phyloP scores from a whole-genome alignment of 805 yeast genomes.

The Starmerella bacillaris region DNA sequence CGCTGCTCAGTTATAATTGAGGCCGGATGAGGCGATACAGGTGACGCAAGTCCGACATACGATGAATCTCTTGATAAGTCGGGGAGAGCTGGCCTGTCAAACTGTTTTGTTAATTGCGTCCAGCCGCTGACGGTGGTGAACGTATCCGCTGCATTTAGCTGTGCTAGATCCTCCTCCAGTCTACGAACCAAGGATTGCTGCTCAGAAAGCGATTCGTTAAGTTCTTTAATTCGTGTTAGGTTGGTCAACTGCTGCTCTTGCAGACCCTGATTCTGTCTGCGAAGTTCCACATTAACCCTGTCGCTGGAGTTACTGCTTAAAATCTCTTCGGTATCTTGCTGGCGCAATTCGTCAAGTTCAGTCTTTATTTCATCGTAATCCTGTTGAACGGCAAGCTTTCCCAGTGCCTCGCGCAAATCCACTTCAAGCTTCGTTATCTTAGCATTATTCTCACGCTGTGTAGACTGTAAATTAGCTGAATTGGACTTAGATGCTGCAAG shows the following conservation, averaged over 20 bases:
- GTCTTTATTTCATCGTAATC: conserved; percentile 63
- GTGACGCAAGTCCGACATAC: not conserved
- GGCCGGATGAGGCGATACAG: conserved; percentile 31
- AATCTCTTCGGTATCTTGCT: conserved; percentile 25
- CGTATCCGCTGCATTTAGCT: conserved; percentile 15
- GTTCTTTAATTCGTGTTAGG: conserved; percentile 26
- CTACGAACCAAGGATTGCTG: conserved; percentile 35
- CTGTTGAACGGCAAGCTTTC: conserved; percentile 10
- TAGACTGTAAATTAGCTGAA: conserved; percentile 2
- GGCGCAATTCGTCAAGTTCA: conserved; percentile 39
- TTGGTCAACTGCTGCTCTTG: conserved; percentile 6
- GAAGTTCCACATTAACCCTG: conserved; percentile 1
- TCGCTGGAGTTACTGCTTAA: not conserved
- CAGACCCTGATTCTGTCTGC: conserved; percentile 6
- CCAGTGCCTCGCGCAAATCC: conserved; percentile 3
- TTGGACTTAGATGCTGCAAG: conserved; percentile 1
- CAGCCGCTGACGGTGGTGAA: conserved; percentile 23
- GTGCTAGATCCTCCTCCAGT: conserved; percentile 53
- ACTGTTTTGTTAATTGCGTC: conserved; percentile 25
- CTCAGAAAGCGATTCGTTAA: conserved; percentile 20
- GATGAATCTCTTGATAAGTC: conserved; percentile 4
- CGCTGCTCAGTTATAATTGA: conserved; percentile 89
- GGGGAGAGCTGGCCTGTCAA: conserved; percentile 17
- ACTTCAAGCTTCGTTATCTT: conserved; percentile 5
- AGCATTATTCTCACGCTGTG: conserved; percentile 1